Evolutionary conservation across 1,139 yeast species (phyloP).

Genomic region (Pichia sp.): DNA sequence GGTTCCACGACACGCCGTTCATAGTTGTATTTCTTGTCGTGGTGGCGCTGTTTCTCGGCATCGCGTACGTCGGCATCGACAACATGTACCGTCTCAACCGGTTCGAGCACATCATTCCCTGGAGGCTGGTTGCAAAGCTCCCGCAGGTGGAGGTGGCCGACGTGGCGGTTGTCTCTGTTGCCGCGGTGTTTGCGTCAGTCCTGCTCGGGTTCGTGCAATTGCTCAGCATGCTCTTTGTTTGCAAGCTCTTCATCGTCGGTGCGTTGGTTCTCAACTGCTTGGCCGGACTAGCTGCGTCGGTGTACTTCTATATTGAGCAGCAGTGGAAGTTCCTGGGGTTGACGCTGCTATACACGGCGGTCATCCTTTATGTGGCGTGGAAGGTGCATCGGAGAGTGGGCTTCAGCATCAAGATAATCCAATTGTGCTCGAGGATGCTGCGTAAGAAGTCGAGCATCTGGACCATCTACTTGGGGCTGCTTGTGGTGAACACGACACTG

Average conservation of each 20-base stretch:
- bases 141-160: not conserved
- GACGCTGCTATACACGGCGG: constrained; percentile 56
- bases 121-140: constrained; percentile 34
- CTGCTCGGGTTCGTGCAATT: constrained; percentile 42
- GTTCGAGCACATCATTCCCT: constrained; percentile 68
- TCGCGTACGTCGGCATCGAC: constrained; percentile 65
- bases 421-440: constrained; percentile 73
- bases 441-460: constrained; percentile 65
- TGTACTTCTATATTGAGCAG: constrained; percentile 58
- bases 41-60: constrained; percentile 63
- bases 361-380: constrained; percentile 75
- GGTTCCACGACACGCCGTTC: constrained; percentile 71
- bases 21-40: constrained; percentile 58
- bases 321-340: constrained; percentile 81
- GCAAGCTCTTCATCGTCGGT: constrained; percentile 56
- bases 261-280: constrained; percentile 67
- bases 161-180: constrained; percentile 53
- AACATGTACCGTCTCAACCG: constrained; percentile 37
- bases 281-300: constrained; percentile 70
- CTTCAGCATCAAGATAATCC: constrained; percentile 69
- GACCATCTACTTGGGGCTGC: constrained; percentile 56
- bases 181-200: constrained; percentile 52
- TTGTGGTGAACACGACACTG: constrained; percentile 61
- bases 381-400: constrained; percentile 49
- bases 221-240: constrained; percentile 57